Conservation (phyloP, 2,329 filamentous ascomycete genomes). For the Coniochaeta sp. region DNA sequence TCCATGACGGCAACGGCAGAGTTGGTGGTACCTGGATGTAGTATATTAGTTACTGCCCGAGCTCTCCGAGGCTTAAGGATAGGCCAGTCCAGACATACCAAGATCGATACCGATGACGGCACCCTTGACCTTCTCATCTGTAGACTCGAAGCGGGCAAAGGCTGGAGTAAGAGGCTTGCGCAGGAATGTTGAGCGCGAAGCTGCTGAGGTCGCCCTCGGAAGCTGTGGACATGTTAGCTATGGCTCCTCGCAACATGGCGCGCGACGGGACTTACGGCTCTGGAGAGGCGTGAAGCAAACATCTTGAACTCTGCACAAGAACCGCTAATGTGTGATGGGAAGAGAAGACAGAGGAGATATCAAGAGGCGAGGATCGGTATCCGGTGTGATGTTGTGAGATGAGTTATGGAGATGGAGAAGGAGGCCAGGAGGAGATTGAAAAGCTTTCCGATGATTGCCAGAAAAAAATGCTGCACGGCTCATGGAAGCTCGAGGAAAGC, state of each 20-base stretch:
- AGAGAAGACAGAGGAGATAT: constrained; percentile 24
- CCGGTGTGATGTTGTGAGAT: background rate
- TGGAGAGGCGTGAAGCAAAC: constrained; percentile 64
- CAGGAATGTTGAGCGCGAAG: constrained; percentile 60
- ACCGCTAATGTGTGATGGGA: constrained; percentile 19
- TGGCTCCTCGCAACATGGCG: constrained; percentile 8
- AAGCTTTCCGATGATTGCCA: background rate
- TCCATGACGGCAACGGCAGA: constrained; percentile 97
- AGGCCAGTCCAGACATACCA: constrained; percentile 46
- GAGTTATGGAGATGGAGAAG: constrained; percentile 3
- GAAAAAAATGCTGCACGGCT: constrained; percentile 2
- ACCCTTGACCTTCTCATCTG: constrained; percentile 85
- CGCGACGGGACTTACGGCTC: constrained; percentile 56
- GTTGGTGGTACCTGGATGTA: constrained; percentile 72
- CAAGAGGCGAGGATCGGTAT: constrained; percentile 13
- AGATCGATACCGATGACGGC: constrained; percentile 97
- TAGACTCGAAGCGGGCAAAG: constrained; percentile 73
- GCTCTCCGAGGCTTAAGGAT: background rate
- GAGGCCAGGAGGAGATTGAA: constrained; percentile 2
- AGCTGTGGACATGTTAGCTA: constrained; percentile 44
- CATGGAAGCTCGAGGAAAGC: constrained; percentile 3
- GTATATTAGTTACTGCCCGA: background rate
- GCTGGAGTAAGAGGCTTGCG: constrained; percentile 65
- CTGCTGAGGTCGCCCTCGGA: constrained; percentile 65
- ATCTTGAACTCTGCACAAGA: constrained; percentile 43